phyloP scores from a whole-genome alignment of 345 rosid genomes.

The Schrenkiella parvula region DNA sequence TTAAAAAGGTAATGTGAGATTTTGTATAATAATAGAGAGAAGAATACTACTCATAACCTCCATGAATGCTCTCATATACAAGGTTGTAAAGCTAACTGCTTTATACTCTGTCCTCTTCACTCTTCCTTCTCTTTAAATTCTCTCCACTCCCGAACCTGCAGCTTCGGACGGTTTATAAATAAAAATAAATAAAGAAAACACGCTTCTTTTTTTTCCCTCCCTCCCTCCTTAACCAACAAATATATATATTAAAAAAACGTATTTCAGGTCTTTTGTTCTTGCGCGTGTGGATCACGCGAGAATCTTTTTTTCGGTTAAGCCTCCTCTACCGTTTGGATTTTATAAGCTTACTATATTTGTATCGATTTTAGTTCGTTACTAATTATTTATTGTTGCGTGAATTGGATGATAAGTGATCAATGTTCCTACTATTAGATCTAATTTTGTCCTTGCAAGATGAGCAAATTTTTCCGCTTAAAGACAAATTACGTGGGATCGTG shows the following conservation, averaged over 20 bases:
- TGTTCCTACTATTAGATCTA: background rate
- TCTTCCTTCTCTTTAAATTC: slow-evolving; percentile 8
- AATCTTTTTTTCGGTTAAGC: slow-evolving; percentile 29
- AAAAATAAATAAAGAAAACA: background rate
- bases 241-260: background rate
- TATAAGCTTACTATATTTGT: background rate
- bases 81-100: slow-evolving; percentile 44
- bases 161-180: slow-evolving; percentile 20
- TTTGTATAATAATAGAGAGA: slow-evolving; percentile 12
- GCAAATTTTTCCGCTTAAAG: background rate
- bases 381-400: slow-evolving; percentile 15
- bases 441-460: background rate
- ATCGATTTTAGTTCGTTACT: background rate
- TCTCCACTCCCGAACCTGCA: slow-evolving; percentile 29
- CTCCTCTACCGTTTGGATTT: slow-evolving; percentile 12
- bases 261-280: too few relatives aligned
- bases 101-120: slow-evolving; percentile 38
- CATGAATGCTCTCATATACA: slow-evolving; percentile 35
- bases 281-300: slow-evolving; percentile 19
- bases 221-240: slow-evolving; percentile 10
- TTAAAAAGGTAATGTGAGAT: slow-evolving; percentile 12
- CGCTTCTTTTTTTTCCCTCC: too few relatives aligned
- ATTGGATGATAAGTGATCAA: slow-evolving; percentile 11
- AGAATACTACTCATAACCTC: slow-evolving; percentile 38
- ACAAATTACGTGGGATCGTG: background rate